Conservation (phyloP, 2,329 filamentous ascomycete species). For the Aureobasidium namibiae region DNA sequence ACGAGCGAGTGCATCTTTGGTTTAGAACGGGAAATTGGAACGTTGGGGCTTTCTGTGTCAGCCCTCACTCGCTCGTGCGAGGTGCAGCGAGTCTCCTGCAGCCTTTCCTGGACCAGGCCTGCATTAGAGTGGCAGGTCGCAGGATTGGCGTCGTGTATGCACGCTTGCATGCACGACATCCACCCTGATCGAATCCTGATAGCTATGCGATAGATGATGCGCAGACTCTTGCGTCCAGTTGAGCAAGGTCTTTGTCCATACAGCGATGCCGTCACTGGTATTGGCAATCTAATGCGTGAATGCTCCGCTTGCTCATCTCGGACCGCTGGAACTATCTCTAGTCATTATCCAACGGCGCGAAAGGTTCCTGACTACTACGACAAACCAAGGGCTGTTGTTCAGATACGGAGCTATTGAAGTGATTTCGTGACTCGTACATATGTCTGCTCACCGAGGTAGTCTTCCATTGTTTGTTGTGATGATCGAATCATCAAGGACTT, state of each 20-base stretch:
- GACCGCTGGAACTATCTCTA: background rate
- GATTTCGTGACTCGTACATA: background rate
- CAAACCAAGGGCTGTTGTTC: background rate
- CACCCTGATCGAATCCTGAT: background rate
- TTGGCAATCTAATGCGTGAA: background rate
- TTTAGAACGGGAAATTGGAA: background rate
- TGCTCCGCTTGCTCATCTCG: background rate
- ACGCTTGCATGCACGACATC: conserved; percentile 4
- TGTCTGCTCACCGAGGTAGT: background rate
- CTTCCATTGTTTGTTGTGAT: background rate
- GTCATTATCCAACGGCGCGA: background rate
- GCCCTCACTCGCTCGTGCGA: background rate
- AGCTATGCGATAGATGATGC: background rate
- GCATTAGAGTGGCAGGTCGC: background rate
- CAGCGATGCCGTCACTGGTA: background rate
- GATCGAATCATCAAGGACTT: background rate
- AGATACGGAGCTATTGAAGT: background rate
- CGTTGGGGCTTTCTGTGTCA: background rate
- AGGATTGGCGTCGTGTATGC: background rate
- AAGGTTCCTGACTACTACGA: background rate
- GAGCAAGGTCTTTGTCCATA: background rate
- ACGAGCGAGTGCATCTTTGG: background rate
- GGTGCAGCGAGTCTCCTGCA: background rate
- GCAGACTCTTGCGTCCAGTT: background rate
- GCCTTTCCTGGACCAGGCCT: background rate